Base-by-base conservation (phyloP, 768 basidiomycete genomes). In the Boletellus sp. region DNA sequence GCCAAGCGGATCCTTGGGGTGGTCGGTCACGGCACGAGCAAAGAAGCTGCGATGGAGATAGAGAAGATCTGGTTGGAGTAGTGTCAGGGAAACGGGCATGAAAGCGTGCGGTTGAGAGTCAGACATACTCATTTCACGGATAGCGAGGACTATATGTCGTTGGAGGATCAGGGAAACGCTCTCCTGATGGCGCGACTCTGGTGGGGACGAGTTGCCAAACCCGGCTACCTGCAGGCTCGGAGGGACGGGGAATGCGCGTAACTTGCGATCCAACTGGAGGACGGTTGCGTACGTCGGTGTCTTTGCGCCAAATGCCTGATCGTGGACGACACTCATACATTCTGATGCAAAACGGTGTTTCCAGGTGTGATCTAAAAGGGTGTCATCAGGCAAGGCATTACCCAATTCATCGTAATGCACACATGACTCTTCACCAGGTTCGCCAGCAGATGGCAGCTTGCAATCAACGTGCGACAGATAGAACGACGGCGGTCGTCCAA, bases 21-120 rank as follows among this genome's bases (percentile, higher is more conserved):
- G 81, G 59, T 87, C 85, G 58, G 78, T 83, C 50, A 87, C 78
- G 3, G 85, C 85, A 38, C 83, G 76, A 22, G 85, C 85, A 54
- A 87, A 86, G 70, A 85, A 87, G 62, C 81, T 83, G 55, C 85
- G 76, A 59, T 87, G 85, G 33, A 87, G 71, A 65, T 86, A 87
- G 16, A 87, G 70, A 31, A 86, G 73, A 66, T 83, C 85, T 86
- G 42, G 28, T 45, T 16, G 23, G 37, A 51, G 51, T 44, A 38
- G 41, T 47, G 54, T 68, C 47, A 68, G 52, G 39, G 20, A 32
- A 22, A 32, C 22, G 26, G 16, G 23, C 17, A 28, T 38, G 8
- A 44, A 37, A 26, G 36, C 20, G 0, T 4, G 49, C 43, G 37
- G 11, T 2, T 8, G 33, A 40, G n/a, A n/a, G n/a, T n/a, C n/a